phyloP scores from a whole-genome alignment of 352 stramenopile species.

The Pythium folliculosum region DNA sequence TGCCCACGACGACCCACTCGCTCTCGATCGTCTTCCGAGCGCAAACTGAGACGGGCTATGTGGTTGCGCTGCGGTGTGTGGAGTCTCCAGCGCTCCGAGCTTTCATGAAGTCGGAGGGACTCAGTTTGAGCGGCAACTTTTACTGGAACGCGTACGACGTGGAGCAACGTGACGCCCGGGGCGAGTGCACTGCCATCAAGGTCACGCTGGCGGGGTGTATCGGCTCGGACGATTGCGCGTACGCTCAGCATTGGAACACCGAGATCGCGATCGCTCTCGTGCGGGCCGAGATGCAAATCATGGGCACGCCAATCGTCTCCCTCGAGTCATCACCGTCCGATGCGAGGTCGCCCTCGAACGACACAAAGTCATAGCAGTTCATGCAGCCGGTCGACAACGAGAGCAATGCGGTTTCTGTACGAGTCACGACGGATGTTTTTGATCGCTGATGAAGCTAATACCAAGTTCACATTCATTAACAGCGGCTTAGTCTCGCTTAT shows the following conservation, averaged over 20 bases:
- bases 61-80: conserved; percentile 3
- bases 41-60: conserved; percentile 10
- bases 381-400: too few species aligned
- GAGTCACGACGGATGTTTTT: too few species aligned
- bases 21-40: conserved; percentile 18
- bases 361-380: too few species aligned
- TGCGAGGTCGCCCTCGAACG: too few species aligned
- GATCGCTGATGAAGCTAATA: too few species aligned
- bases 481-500: too few species aligned
- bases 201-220: background rate
- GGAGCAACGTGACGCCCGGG: too few species aligned
- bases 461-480: too few species aligned
- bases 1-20: conserved; percentile 1
- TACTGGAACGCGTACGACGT: conserved; percentile 14
- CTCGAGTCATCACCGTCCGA: background rate
- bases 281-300: background rate
- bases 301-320: background rate
- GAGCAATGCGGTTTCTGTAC: too few species aligned
- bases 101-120: background rate
- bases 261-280: background rate
- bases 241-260: background rate
- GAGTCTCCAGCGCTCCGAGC: background rate
- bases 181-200: too few species aligned
- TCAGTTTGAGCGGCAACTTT: conserved; percentile 9
- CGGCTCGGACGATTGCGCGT: background rate